A percentile compares a stretch with the other conserved stretches of the same genome.
Evolutionary conservation across 139 green algal species (phyloP).

Genomic region (Chlamydomonas incerta): DNA sequence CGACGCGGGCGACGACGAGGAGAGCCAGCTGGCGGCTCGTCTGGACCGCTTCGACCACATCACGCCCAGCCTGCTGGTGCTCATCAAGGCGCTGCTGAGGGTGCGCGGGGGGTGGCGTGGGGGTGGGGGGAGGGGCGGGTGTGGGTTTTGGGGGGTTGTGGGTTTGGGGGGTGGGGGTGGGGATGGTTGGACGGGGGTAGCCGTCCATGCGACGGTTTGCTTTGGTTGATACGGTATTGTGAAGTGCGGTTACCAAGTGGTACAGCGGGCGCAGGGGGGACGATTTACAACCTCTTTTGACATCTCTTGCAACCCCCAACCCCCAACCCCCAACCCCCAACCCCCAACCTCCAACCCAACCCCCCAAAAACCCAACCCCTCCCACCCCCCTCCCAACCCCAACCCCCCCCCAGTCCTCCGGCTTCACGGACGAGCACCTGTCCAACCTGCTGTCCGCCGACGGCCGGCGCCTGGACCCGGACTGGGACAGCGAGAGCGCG

Average conservation of each 20-base stretch:
- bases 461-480: conserved; percentile 22
- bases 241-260: no score
- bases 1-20: no score
- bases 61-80: conserved; percentile 9
- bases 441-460: conserved; percentile 8
- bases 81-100: conserved; percentile 12
- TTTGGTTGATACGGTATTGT: no score
- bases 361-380: neutral
- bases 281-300: no score
- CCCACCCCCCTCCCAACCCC: neutral
- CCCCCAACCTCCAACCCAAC: neutral
- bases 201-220: no score
- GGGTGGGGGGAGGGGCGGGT: no score
- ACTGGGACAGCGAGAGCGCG: conserved; percentile 16
- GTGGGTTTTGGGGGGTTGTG: neutral
- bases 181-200: no score
- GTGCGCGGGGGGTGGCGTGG: no score
- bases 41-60: conserved; percentile 12
- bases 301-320: neutral
- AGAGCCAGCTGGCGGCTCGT: neutral
- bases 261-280: no score
- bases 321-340: neutral
- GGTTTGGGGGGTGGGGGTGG: no score
- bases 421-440: conserved; percentile 32
- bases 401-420: neutral